A percentile compares a stretch with the other conserved stretches of the same genome.
Evolutionary conservation across 179 eudicot genomes (phyloP).

Genomic region (Kewa caespitosa): DNA sequence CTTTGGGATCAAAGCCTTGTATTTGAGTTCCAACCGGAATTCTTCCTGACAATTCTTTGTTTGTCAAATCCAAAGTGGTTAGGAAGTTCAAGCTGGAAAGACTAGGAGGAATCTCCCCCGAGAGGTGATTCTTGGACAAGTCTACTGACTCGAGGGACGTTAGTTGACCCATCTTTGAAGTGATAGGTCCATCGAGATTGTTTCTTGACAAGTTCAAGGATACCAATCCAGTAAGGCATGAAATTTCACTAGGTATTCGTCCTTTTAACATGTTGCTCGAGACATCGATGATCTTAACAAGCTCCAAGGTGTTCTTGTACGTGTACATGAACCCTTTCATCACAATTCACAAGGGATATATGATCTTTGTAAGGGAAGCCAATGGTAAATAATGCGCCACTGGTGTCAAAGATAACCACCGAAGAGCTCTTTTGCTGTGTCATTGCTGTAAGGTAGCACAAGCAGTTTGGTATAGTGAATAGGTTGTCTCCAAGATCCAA

Average conservation of each 20-base stretch:
- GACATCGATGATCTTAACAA: conserved; percentile 28
- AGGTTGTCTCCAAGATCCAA: conserved; percentile 42
- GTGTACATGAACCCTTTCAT: conserved; percentile 23
- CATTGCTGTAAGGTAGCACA: conserved; percentile 23
- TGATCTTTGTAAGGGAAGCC: conserved; percentile 17
- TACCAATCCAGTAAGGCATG: conserved; percentile 23
- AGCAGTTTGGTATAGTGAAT: conserved; percentile 29
- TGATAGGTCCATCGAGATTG: conserved; percentile 22
- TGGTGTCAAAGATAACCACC: background rate
- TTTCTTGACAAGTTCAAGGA: conserved; percentile 30
- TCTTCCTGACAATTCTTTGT: conserved; percentile 26
- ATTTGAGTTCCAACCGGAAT: conserved; percentile 33
- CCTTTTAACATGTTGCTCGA: conserved; percentile 27
- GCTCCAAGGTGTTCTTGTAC: conserved; percentile 15
- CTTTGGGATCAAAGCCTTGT: conserved; percentile 20
- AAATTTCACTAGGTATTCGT: conserved; percentile 21
- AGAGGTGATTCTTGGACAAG: conserved; percentile 26
- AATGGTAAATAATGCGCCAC: conserved; percentile 4
- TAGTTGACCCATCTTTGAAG: conserved; percentile 22
- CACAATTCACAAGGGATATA: conserved; percentile 16
- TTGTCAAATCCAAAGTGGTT: conserved; percentile 20
- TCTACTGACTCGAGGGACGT: conserved; percentile 23
- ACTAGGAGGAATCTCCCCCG: conserved; percentile 26
- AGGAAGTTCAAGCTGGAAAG: conserved; percentile 20
- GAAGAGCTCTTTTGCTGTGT: conserved; percentile 10